Evolutionary conservation across 2,329 filamentous ascomycete genomes (phyloP).

Genomic region (Ambrosiella cleistominuta): DNA sequence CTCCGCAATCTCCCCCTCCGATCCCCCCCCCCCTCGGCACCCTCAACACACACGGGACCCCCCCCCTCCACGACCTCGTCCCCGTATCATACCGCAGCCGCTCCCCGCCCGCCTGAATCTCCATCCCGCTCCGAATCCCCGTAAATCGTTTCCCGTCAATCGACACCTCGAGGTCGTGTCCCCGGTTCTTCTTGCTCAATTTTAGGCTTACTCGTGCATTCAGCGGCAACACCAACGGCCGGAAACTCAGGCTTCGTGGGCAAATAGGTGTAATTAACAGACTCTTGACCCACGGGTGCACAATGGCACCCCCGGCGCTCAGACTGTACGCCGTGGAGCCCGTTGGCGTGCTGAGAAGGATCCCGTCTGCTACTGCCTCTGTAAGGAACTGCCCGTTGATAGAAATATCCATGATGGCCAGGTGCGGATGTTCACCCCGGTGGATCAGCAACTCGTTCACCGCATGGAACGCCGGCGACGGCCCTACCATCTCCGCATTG

Average conservation of each 20-base stretch:
- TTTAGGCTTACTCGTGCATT: slow-evolving; percentile 70
- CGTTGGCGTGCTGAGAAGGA: slow-evolving; percentile 84
- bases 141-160: slow-evolving; percentile 57
- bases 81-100: slow-evolving; percentile 62
- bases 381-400: slow-evolving; percentile 81
- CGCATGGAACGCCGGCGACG: slow-evolving; percentile 35
- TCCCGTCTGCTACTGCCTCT: slow-evolving; percentile 85
- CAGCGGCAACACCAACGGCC: slow-evolving; percentile 73
- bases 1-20: slow-evolving; percentile 22
- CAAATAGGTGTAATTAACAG: slow-evolving; percentile 88
- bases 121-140: slow-evolving; percentile 56
- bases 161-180: slow-evolving; percentile 59
- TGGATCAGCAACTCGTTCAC: slow-evolving; percentile 95
- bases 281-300: slow-evolving; percentile 79
- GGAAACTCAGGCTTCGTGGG: slow-evolving; percentile 77
- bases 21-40: slow-evolving; percentile 27
- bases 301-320: slow-evolving; percentile 81
- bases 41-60: slow-evolving; percentile 81
- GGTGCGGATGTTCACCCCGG: slow-evolving; percentile 72
- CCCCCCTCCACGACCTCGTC: slow-evolving; percentile 65
- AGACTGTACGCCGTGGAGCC: slow-evolving; percentile 91
- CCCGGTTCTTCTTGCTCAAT: slow-evolving; percentile 64
- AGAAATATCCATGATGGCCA: slow-evolving; percentile 81
- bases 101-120: slow-evolving; percentile 79
- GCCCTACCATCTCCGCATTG: neutral